Base-by-base conservation (phyloP, 2,329 filamentous ascomycete genomes). In the Pseudocercospora pini-densiflorae region DNA sequence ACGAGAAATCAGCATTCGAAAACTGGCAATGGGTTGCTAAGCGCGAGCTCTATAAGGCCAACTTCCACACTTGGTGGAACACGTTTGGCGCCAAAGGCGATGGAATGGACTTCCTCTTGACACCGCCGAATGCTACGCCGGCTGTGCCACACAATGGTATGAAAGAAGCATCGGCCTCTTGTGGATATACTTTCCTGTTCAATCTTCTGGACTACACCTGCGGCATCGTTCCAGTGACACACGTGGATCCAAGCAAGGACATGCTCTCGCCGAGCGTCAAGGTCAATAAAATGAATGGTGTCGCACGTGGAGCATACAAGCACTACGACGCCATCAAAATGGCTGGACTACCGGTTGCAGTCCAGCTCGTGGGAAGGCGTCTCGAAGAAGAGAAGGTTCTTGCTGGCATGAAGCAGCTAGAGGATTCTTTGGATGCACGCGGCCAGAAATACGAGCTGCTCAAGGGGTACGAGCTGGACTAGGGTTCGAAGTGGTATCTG, bases 111-210 rank as follows among this genome's bases (percentile, higher is more conserved):
- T 89, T 94, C 70, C 85, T 97, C 71, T 80, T 97, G 36, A 89
- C 91, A 9, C 91, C 92, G n/a, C 93, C 90, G 0, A 97, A 97
- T 77, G 93, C 94, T 0, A 97, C 93, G 0, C 93, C 94, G 1
- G 94, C 94, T 0, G 87, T 97, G 3, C 93, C 93, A 0, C 93
- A 97, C 76, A 88, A 89, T 55, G 93, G 89, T 0, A 97, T 97
- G 93, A 87, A 88, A 71, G 89, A 94, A 73, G 92, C 92, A 2
- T 89, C 95, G 53, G 91, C 90, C 68, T 92, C 90, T 71, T 97
- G 94, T 74, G 93, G 93, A 0, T 97, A 98, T 76, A 97, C 94
- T 0, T 97, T 97, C 77, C 80, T 97, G 63, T 98, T 95, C 82
- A 97, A 97, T 74, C 71, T 97, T 74, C 87, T 97, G 58, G 94